Conservation (phyloP, 2,329 filamentous ascomycete species). For the Erysiphe pulchra region DNA sequence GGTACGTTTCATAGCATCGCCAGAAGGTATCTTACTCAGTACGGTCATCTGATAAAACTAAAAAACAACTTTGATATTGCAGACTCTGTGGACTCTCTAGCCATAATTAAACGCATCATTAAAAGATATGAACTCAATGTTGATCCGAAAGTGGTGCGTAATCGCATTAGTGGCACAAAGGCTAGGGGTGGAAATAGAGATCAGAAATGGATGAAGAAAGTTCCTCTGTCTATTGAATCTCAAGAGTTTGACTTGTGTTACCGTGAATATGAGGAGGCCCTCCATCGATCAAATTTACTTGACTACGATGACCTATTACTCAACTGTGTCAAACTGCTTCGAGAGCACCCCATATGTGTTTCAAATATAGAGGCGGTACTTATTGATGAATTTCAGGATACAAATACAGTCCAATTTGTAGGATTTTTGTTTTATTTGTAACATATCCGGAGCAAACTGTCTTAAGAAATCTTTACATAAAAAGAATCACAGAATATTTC, state of each 20-base stretch:
- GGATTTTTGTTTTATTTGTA: not conserved
- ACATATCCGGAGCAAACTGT: not conserved
- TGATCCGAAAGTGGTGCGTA: slow-evolving; percentile 43
- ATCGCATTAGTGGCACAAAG: slow-evolving; percentile 49
- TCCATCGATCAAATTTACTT: slow-evolving; percentile 54
- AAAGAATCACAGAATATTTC: not conserved
- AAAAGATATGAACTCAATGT: slow-evolving; percentile 43
- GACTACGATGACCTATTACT: slow-evolving; percentile 89
- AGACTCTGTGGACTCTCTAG: slow-evolving; percentile 54
- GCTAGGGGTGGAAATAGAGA: slow-evolving; percentile 25
- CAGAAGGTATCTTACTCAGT: slow-evolving; percentile 56
- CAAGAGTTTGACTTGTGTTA: slow-evolving; percentile 48
- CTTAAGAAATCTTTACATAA: not conserved
- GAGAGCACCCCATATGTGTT: slow-evolving; percentile 50
- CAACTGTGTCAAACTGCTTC: slow-evolving; percentile 56
- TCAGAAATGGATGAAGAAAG: slow-evolving; percentile 13
- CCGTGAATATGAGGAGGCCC: slow-evolving; percentile 49
- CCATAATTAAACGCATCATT: slow-evolving; percentile 60
- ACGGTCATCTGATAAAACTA: slow-evolving; percentile 65
- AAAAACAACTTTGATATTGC: slow-evolving; percentile 72
- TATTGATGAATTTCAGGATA: slow-evolving; percentile 96
- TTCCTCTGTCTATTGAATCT: slow-evolving; percentile 19
- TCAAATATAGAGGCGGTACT: slow-evolving; percentile 75
- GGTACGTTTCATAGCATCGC: slow-evolving; percentile 93
- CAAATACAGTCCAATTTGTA: slow-evolving; percentile 68